Evolutionary conservation across 305 asterid species (phyloP).

Genomic region (Caryopteris hybrid): DNA sequence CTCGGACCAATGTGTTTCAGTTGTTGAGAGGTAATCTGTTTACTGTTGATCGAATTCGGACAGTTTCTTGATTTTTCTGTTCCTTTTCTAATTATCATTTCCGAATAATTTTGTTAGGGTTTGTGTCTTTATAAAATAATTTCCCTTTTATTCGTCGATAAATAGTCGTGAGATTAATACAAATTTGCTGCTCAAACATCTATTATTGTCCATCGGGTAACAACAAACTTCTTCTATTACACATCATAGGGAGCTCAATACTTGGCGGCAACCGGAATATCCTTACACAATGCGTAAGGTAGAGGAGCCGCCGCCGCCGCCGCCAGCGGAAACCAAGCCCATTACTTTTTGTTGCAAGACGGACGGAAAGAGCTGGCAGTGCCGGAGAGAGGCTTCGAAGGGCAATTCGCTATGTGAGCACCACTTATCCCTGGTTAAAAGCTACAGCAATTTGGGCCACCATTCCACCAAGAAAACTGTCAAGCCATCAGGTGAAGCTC

Average conservation of each 20-base stretch:
- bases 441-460: slow-evolving; percentile 21
- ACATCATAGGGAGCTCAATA: neutral
- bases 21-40: slow-evolving; percentile 37
- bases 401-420: slow-evolving; percentile 48
- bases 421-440: slow-evolving; percentile 28
- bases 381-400: slow-evolving; percentile 30
- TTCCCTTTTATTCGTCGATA: slow-evolving; percentile 13
- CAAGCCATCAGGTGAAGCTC: slow-evolving; percentile 14
- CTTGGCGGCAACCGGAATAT: neutral
- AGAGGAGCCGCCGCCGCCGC: neutral
- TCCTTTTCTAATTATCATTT: slow-evolving; percentile 13
- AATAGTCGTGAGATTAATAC: neutral
- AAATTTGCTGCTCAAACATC: too few relatives aligned
- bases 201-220: neutral
- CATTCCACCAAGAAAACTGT: slow-evolving; percentile 8
- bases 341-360: slow-evolving; percentile 32
- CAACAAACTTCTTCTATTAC: neutral
- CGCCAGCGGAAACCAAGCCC: neutral
- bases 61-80: neutral
- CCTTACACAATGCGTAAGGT: neutral
- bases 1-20: slow-evolving; percentile 25
- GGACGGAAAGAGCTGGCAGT: slow-evolving; percentile 61
- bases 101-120: slow-evolving; percentile 41
- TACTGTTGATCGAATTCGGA: slow-evolving; percentile 19
- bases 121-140: slow-evolving; percentile 12